Percentiles rank a stretch among this genome's conserved stretches.
Conservation (phyloP, 345 rosid species). For the Schrenkiella parvula region DNA sequence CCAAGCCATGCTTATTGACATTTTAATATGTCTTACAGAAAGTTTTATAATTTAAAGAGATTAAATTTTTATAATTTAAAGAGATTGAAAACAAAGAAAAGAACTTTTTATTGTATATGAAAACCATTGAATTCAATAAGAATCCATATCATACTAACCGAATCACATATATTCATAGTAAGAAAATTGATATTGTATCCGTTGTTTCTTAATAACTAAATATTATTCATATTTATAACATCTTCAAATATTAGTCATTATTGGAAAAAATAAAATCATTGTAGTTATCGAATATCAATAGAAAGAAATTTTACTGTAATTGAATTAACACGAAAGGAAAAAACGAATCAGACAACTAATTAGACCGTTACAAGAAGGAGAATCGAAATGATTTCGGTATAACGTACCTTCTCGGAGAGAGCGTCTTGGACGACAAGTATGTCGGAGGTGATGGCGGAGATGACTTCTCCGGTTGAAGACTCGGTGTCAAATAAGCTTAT, state of each 20-base stretch:
- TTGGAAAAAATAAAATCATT: neutral
- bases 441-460: constrained; percentile 80
- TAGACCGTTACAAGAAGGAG: neutral
- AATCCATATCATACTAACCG: neutral
- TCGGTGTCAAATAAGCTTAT: constrained; percentile 86
- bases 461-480: constrained; percentile 88
- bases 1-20: neutral
- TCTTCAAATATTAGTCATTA: too few species aligned
- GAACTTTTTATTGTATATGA: neutral
- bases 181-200: neutral
- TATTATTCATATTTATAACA: neutral
- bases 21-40: too few species aligned
- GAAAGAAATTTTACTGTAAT: neutral
- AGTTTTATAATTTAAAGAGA: too few species aligned
- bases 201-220: neutral
- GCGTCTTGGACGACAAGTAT: constrained; percentile 91
- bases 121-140: neutral
- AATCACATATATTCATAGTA: neutral
- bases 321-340: neutral
- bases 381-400: neutral
- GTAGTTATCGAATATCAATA: neutral
- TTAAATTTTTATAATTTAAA: too few species aligned
- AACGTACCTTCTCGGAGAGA: constrained; percentile 79
- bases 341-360: neutral
- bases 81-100: too few species aligned